Percentiles rank a stretch among this genome's conserved stretches.
phyloP scores from a whole-genome alignment of 345 rosid species.

The Microthlaspi erraticum region DNA sequence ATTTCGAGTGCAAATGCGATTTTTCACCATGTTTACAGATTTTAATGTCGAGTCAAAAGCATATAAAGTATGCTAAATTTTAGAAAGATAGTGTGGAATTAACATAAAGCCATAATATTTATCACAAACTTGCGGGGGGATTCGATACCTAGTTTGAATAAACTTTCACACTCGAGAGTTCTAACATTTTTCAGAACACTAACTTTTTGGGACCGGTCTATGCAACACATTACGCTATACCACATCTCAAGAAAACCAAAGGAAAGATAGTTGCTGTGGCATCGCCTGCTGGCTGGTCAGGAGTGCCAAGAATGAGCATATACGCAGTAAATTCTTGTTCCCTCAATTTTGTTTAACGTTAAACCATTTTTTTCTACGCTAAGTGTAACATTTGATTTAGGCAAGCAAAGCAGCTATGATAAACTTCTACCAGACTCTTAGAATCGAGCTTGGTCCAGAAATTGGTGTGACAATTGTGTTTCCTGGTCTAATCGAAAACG shows the following conservation, averaged over 20 bases:
- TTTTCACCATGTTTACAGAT: too few relatives aligned
- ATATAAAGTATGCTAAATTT: too few relatives aligned
- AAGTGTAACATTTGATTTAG: slow-evolving; percentile 33
- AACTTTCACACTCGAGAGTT: too few relatives aligned
- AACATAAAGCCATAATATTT: too few relatives aligned
- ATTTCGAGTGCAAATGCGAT: too few relatives aligned
- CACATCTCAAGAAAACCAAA: slow-evolving; percentile 52
- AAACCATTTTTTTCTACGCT: neutral
- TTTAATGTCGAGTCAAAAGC: too few relatives aligned
- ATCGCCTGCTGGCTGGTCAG: slow-evolving; percentile 52
- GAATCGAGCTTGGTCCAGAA: slow-evolving; percentile 54
- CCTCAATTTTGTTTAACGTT: neutral
- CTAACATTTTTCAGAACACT: slow-evolving; percentile 42
- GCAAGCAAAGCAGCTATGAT: slow-evolving; percentile 67
- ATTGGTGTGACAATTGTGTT: slow-evolving; percentile 53
- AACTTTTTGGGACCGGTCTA: slow-evolving; percentile 72
- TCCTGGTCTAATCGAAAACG: slow-evolving; percentile 58
- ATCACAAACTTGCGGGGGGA: too few relatives aligned
- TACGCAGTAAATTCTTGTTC: slow-evolving; percentile 49
- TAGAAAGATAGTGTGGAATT: too few relatives aligned
- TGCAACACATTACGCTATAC: slow-evolving; percentile 54
- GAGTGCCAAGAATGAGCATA: slow-evolving; percentile 50
- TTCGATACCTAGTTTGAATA: too few relatives aligned
- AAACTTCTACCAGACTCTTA: slow-evolving; percentile 55
- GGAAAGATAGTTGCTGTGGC: slow-evolving; percentile 62